Evolutionary conservation across 805 yeast species (phyloP).

Genomic region (Naumovozyma baii): DNA sequence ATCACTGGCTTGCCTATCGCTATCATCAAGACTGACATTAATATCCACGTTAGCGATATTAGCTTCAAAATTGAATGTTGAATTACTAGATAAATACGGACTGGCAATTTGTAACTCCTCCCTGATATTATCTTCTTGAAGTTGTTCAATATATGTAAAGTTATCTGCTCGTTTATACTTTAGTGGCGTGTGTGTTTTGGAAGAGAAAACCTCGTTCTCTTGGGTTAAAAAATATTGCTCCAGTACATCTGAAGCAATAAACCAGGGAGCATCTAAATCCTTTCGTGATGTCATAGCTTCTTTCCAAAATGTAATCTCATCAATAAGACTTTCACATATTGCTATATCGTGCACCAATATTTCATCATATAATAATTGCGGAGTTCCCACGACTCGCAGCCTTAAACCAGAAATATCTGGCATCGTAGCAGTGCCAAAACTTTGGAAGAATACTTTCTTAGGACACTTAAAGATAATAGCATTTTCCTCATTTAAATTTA

Average conservation of each 20-base stretch:
- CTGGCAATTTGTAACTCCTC: conserved; percentile 15
- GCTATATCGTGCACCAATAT: conserved; percentile 25
- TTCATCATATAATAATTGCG: conserved; percentile 20
- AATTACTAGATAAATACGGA: conserved; percentile 7
- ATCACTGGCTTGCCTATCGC: background rate
- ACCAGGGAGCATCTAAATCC: conserved; percentile 30
- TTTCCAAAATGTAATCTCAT: conserved; percentile 34
- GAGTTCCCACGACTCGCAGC: conserved; percentile 24
- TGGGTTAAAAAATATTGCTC: conserved; percentile 4
- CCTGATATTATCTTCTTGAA: conserved; percentile 12
- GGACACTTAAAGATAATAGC: conserved; percentile 24
- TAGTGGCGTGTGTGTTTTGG: background rate
- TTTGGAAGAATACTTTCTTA: conserved; percentile 9
- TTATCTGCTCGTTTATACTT: background rate
- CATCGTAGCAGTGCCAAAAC: conserved; percentile 14
- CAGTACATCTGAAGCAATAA: conserved; percentile 13
- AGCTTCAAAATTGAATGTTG: background rate
- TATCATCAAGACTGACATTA: background rate
- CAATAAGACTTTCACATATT: conserved; percentile 15
- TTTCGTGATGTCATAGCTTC: conserved; percentile 19
- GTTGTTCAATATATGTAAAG: conserved; percentile 12
- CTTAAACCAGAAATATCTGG: conserved; percentile 17
- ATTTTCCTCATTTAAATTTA: conserved; percentile 3
- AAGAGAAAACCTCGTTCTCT: background rate
- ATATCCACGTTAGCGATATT: no score